phyloP scores from a whole-genome alignment of 2,329 filamentous ascomycete species.

The Exophiala calicioides region DNA sequence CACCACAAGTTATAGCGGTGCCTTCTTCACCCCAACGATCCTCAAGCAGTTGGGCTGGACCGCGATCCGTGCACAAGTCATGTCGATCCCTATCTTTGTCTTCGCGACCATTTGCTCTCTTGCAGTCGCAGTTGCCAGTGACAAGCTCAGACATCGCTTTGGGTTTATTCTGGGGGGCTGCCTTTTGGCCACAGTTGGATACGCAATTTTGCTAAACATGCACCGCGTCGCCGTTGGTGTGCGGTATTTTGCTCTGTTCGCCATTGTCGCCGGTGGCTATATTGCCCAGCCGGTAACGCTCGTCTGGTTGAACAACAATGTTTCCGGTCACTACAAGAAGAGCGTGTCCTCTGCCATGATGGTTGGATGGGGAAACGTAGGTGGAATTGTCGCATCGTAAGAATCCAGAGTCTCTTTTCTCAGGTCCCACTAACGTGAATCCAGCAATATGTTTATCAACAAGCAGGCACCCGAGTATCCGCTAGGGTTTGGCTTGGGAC shows the following conservation, averaged over 20 bases:
- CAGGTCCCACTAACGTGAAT: too few species aligned
- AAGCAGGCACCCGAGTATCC: conserved; percentile 40
- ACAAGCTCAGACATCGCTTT: conserved; percentile 38
- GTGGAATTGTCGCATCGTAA: conserved; percentile 38
- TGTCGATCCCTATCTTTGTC: conserved; percentile 40
- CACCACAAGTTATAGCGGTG: conserved; percentile 38
- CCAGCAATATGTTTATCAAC: conserved; percentile 41
- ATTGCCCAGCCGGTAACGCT: conserved; percentile 35
- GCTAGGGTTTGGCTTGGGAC: conserved; percentile 41
- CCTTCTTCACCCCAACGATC: conserved; percentile 40
- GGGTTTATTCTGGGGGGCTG: conserved; percentile 40
- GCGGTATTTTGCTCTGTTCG: conserved; percentile 35
- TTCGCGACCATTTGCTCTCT: conserved; percentile 36
- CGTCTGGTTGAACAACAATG: conserved; percentile 37
- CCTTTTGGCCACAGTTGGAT: conserved; percentile 38
- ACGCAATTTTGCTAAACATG: conserved; percentile 38
- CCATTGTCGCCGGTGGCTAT: conserved; percentile 35
- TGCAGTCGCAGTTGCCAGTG: conserved; percentile 34
- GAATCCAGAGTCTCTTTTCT: too few species aligned
- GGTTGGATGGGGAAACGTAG: conserved; percentile 36
- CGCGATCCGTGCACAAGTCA: conserved; percentile 36
- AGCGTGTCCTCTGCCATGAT: conserved; percentile 35
- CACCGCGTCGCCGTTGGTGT: conserved; percentile 30
- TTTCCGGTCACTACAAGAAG: conserved; percentile 35
- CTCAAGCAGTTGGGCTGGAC: conserved; percentile 38